Conservation (phyloP, 75 land plant genomes). For the Isoetes taiwanensis region DNA sequence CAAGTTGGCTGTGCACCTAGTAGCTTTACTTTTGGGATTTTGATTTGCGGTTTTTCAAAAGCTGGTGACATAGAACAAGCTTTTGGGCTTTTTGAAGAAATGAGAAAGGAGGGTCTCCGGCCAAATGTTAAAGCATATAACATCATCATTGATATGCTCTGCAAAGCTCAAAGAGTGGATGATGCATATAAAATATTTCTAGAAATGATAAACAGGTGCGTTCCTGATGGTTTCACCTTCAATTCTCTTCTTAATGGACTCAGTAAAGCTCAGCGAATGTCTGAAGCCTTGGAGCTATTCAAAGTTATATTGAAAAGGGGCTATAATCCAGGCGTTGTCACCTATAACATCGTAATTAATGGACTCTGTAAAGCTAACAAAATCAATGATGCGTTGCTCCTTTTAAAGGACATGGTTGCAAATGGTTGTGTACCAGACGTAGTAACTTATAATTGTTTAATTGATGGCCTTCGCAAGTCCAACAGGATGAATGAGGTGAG, state of each 20-base stretch:
- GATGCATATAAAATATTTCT: slow-evolving; percentile 72
- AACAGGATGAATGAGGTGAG: slow-evolving; percentile 55
- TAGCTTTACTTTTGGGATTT: slow-evolving; percentile 24
- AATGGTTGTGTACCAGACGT: slow-evolving; percentile 28
- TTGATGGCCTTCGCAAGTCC: slow-evolving; percentile 32
- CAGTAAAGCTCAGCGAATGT: slow-evolving; percentile 23
- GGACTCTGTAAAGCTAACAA: slow-evolving; percentile 29
- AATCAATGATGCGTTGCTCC: slow-evolving; percentile 20
- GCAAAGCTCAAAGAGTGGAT: slow-evolving; percentile 46
- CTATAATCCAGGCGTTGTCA: slow-evolving; percentile 43
- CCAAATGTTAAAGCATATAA: slow-evolving; percentile 47
- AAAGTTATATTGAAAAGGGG: slow-evolving; percentile 31
- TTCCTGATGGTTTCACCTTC: too few species aligned
- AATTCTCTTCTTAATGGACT: too few species aligned
- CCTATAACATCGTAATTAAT: slow-evolving; percentile 39
- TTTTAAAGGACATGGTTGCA: slow-evolving; percentile 36
- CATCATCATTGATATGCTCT: slow-evolving; percentile 34
- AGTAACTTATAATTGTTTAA: slow-evolving; percentile 37
- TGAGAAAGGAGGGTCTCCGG: slow-evolving; percentile 24
- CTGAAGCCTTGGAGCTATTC: slow-evolving; percentile 29
- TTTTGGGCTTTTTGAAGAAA: slow-evolving; percentile 23
- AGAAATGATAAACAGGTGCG: too few species aligned
- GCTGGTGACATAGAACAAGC: slow-evolving; percentile 26
- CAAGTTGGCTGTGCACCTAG: slow-evolving; percentile 12
- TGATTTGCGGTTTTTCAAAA: slow-evolving; percentile 27